Evolutionary conservation across 1,284 basidiomycete genomes (phyloP).

Genomic region (Vanrija sp.): DNA sequence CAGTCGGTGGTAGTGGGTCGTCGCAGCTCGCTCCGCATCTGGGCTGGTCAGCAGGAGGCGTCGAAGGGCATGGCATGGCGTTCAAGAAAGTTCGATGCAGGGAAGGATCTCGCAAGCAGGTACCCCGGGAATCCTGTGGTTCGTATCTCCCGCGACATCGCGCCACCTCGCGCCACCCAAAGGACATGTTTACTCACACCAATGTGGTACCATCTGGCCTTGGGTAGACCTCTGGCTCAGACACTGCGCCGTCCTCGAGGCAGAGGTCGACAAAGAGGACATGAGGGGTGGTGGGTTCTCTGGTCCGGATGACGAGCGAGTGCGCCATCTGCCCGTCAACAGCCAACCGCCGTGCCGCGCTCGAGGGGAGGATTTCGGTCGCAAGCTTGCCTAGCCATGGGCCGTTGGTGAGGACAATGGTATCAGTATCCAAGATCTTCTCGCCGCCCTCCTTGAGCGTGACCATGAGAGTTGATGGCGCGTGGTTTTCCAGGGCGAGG

Average conservation of each 20-base stretch:
- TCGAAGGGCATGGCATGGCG: not conserved
- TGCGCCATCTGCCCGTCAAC: slow-evolving; percentile 53
- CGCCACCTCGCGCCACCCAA: not conserved
- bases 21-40: slow-evolving; percentile 48
- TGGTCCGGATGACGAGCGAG: slow-evolving; percentile 50
- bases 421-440: slow-evolving; percentile 48
- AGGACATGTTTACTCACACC: slow-evolving; percentile 29
- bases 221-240: slow-evolving; percentile 54
- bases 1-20: slow-evolving; percentile 44
- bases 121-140: too few relatives aligned
- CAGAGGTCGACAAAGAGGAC: slow-evolving; percentile 57
- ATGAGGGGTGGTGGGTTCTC: slow-evolving; percentile 36
- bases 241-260: slow-evolving; percentile 46
- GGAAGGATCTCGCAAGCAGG: too few relatives aligned
- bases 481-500: slow-evolving; percentile 16
- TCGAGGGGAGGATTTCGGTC: slow-evolving; percentile 53
- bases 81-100: not conserved
- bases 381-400: slow-evolving; percentile 74
- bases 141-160: too few relatives aligned
- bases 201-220: slow-evolving; percentile 49
- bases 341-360: slow-evolving; percentile 44
- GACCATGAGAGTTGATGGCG: slow-evolving; percentile 14
- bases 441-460: slow-evolving; percentile 34
- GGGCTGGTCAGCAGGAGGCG: not conserved
- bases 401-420: slow-evolving; percentile 71